These are phyloP conservation scores for Rhodotorula sp. DNA, from an alignment of 1,284 basidiomycete genomes.

Conservation along the genomic window DNA sequence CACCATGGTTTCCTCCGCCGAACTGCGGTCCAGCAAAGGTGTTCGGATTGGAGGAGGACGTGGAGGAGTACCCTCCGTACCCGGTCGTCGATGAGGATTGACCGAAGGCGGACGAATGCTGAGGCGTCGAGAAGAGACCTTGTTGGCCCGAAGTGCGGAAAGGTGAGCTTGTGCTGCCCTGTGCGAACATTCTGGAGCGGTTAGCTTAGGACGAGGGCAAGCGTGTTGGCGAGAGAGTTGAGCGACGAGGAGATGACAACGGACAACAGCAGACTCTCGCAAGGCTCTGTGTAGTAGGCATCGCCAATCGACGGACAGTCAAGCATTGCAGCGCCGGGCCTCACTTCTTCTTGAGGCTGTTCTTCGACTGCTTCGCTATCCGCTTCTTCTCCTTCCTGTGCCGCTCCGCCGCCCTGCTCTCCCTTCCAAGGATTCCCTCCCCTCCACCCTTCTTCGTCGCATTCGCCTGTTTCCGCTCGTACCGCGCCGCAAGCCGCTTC, in stretches of 20 bases:
- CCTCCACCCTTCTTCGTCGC: constrained; percentile 24
- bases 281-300: too few relatives aligned
- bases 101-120: constrained; percentile 6
- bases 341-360: constrained; percentile 30
- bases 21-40: constrained; percentile 28
- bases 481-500: constrained; percentile 38
- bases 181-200: constrained; percentile 9
- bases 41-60: background rate
- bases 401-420: constrained; percentile 32
- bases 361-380: constrained; percentile 24
- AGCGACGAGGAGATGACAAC: background rate
- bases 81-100: constrained; percentile 17
- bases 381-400: constrained; percentile 38
- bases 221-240: background rate
- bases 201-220: background rate
- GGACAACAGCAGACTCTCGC: background rate
- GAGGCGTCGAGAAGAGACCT: constrained; percentile 10
- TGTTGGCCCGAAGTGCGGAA: constrained; percentile 11
- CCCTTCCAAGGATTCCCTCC: constrained; percentile 23
- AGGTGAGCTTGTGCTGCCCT: constrained; percentile 8
- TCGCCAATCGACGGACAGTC: background rate
- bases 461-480: constrained; percentile 38
- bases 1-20: constrained; percentile 20
- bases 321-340: background rate
- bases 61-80: background rate